phyloP scores from a whole-genome alignment of 495 filamentous ascomycete species.

The Talaromyces borbonicus region DNA sequence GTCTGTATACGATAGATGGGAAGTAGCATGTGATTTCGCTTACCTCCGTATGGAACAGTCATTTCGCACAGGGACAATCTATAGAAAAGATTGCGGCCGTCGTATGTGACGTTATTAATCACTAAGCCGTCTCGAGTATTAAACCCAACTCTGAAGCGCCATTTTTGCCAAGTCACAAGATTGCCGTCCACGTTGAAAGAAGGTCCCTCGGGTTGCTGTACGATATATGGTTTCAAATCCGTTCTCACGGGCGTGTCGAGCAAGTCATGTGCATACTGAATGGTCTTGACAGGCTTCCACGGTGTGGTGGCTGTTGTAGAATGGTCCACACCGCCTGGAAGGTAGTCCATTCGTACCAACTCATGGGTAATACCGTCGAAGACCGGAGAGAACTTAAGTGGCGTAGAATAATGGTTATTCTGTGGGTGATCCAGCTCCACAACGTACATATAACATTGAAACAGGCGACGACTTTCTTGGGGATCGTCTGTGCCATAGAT shows the following conservation, averaged over 20 bases:
- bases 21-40: not conserved
- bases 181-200: constrained; percentile 49
- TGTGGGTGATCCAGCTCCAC: constrained; percentile 28
- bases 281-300: constrained; percentile 43
- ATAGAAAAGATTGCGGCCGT: constrained; percentile 57
- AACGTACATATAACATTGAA: constrained; percentile 39
- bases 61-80: constrained; percentile 66
- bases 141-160: constrained; percentile 55
- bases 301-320: constrained; percentile 27
- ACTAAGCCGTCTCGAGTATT: constrained; percentile 53
- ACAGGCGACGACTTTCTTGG: constrained; percentile 27
- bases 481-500: constrained; percentile 34
- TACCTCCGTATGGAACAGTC: constrained; percentile 49
- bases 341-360: constrained; percentile 47
- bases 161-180: constrained; percentile 52
- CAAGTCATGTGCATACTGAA: constrained; percentile 37
- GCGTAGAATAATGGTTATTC: constrained; percentile 69
- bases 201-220: constrained; percentile 68
- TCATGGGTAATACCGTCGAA: constrained; percentile 53
- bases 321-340: constrained; percentile 28
- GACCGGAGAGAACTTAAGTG: constrained; percentile 69
- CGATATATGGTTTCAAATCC: constrained; percentile 63
- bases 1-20: not conserved
- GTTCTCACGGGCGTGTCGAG: constrained; percentile 40
- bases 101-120: constrained; percentile 56